Conservation (phyloP, 2,329 filamentous ascomycete genomes). For the Venturia carpophila region DNA sequence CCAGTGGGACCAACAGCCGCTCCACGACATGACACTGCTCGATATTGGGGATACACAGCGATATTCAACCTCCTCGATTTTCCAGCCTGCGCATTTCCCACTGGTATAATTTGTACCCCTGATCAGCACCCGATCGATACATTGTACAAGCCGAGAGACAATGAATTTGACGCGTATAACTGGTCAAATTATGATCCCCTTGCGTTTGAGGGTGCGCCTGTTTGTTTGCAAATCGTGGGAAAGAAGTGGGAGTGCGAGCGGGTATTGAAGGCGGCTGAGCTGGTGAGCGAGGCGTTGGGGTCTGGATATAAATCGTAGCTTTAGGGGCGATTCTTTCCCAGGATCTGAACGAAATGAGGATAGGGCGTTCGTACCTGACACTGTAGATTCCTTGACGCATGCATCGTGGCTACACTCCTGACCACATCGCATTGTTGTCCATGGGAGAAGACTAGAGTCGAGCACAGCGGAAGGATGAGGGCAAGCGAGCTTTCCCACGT, state of each 20-base stretch:
- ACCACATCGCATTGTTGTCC: too few species aligned
- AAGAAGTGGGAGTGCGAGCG: not conserved
- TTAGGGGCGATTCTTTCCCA: not conserved
- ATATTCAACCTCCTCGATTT: constrained; percentile 11
- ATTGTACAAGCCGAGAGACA: constrained; percentile 1
- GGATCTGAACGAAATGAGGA: too few species aligned
- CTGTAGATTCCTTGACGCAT: too few species aligned
- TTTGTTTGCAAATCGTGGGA: constrained; percentile 10
- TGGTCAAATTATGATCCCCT: constrained; percentile 3
- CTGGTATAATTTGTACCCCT: not conserved
- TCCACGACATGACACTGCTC: not conserved
- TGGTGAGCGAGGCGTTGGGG: not conserved
- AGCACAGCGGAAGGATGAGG: too few species aligned
- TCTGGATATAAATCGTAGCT: not conserved
- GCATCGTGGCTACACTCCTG: too few species aligned
- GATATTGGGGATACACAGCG: constrained; percentile 8
- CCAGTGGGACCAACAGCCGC: constrained; percentile 2
- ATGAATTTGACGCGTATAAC: constrained; percentile 4
- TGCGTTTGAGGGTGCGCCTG: not conserved
- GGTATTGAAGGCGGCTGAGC: not conserved
- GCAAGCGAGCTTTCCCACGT: too few species aligned
- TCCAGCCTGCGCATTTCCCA: not conserved
- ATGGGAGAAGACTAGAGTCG: too few species aligned
- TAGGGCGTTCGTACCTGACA: too few species aligned
- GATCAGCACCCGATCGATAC: not conserved